Evolutionary conservation across 1,284 basidiomycete species (phyloP).

Genomic region (Phellinidium pouzarii): DNA sequence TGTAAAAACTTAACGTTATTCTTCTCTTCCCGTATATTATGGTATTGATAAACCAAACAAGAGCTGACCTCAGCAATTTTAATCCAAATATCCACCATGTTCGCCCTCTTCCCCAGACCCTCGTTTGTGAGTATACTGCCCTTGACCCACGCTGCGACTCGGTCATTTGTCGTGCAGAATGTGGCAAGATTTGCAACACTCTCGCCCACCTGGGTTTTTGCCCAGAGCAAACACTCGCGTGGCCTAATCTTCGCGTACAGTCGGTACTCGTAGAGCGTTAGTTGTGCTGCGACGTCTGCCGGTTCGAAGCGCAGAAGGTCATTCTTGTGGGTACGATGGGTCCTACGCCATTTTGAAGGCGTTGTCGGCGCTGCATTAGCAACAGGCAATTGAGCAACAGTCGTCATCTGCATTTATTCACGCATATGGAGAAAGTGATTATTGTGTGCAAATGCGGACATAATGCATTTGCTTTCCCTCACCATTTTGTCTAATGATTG

Average conservation of each 20-base stretch:
- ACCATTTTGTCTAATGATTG: slow-evolving; percentile 51
- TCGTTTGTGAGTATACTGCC: slow-evolving; percentile 48
- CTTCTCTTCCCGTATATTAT: too few relatives aligned
- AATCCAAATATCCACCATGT: slow-evolving; percentile 67
- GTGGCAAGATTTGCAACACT: slow-evolving; percentile 39
- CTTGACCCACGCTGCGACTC: slow-evolving; percentile 61
- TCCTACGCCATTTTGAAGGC: slow-evolving; percentile 22
- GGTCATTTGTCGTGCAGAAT: slow-evolving; percentile 57
- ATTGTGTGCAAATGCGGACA: too few relatives aligned
- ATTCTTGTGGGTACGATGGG: slow-evolving; percentile 35
- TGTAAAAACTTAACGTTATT: slow-evolving; percentile 5
- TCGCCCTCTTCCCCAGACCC: slow-evolving; percentile 44
- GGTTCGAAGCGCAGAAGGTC: slow-evolving; percentile 51
- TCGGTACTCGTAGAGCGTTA: slow-evolving; percentile 51
- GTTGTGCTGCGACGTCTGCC: slow-evolving; percentile 53
- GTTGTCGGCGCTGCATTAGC: too few relatives aligned
- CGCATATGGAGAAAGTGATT: too few relatives aligned
- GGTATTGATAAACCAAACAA: not conserved
- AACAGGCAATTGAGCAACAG: too few relatives aligned
- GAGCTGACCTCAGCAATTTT: slow-evolving; percentile 63
- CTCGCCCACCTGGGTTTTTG: slow-evolving; percentile 34
- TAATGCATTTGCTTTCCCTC: too few relatives aligned
- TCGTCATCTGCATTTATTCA: too few relatives aligned
- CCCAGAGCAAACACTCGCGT: slow-evolving; percentile 55
- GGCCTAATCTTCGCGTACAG: slow-evolving; percentile 53